Base-by-base conservation (phyloP, 306 rosid species). In the Albizia julibrissin region DNA sequence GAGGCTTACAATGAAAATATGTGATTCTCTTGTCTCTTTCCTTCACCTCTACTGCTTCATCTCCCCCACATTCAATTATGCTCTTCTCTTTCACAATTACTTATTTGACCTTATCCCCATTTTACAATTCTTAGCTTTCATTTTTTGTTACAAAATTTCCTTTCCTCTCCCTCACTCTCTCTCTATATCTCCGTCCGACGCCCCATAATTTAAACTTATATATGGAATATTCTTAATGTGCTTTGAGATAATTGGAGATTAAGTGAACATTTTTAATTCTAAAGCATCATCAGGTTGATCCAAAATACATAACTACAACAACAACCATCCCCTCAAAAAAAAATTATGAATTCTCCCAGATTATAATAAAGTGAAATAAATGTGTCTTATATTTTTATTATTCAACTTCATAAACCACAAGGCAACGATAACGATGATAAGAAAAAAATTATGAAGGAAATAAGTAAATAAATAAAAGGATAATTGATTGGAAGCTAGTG, bases 31-130 rank as follows among this genome's bases (percentile, higher is more conserved):
- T 83, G 79, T 89, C 78, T 87, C 44, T 78, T 81, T 77, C 81
- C 85, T 79, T 81, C 70, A 78, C 69, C 81, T 46, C 80, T 42
- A 77, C 75, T 87, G 64, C 29, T 69, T 73, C 82, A 79, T 71
- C 79, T 83, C 21, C 88, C 88, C 87, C 87, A 83, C 91, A 77
- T 75, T 37, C 71, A 75, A 72, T 75, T 71, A 80, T 84, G 27
- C 79, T 31, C 74, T 71, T 31, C 61, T 37, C 47, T 3, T n/a
- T 27, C 64, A 44, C 12, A 76, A 72, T 86, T 84, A 89, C 88
- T 3, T 46, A 61, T 50, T 58, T 86, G 81, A 47, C 91, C 91
- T 67, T 42, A 10, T 24, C 49, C 13, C 50, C 50, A 68, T 31
- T 37, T 21, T n/a, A 19, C 26, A 22, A 8, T 10, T 22, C 31